Conservation (phyloP, 352 stramenopile genomes). For the Peronospora tabacina region DNA sequence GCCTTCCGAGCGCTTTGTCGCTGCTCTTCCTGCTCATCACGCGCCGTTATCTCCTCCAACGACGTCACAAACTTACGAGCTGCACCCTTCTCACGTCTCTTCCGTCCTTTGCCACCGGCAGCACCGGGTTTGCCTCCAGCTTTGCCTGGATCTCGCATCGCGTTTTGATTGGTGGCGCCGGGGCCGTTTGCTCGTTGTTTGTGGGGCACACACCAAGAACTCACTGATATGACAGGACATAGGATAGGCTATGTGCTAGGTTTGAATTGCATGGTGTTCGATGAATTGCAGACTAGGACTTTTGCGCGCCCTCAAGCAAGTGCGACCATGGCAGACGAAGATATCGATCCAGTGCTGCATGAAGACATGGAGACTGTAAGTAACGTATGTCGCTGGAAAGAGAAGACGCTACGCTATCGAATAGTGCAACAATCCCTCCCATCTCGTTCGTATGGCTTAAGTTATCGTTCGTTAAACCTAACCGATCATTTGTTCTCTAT, state of each 20-base stretch:
- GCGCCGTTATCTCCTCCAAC: slow-evolving; percentile 72
- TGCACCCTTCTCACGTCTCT: slow-evolving; percentile 72
- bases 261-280: slow-evolving; percentile 18
- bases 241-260: slow-evolving; percentile 1
- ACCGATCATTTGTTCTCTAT: slow-evolving; percentile 6
- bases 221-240: neutral
- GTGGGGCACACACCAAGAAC: neutral
- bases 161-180: neutral
- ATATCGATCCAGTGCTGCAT: slow-evolving; percentile 78
- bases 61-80: slow-evolving; percentile 77
- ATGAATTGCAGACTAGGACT: slow-evolving; percentile 11
- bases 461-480: slow-evolving; percentile 3
- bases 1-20: slow-evolving; percentile 62
- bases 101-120: slow-evolving; percentile 42
- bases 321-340: slow-evolving; percentile 50
- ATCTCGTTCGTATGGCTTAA: neutral
- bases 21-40: slow-evolving; percentile 65
- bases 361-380: slow-evolving; percentile 53
- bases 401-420: slow-evolving; percentile 1
- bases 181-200: neutral
- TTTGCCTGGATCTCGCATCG: slow-evolving; percentile 47
- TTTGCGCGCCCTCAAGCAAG: slow-evolving; percentile 18
- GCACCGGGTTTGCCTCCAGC: slow-evolving; percentile 42
- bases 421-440: neutral
- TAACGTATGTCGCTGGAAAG: slow-evolving; percentile 27